Evolutionary conservation across 257 asterid genomes (phyloP).

Genomic region (Forsythia viridissima): DNA sequence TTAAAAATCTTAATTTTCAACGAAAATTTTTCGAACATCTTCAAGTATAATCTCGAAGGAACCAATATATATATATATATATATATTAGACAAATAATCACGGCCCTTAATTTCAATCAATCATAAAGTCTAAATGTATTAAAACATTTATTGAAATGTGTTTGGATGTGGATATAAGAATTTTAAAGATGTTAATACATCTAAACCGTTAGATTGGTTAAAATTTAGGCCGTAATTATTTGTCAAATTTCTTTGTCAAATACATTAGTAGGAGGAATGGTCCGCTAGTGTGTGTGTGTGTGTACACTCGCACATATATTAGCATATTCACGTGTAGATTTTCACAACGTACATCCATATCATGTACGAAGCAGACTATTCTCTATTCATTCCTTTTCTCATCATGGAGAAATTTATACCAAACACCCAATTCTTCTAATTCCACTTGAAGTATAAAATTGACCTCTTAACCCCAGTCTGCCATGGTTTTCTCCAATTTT

Average conservation of each 20-base stretch:
- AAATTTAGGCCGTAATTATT: too few relatives aligned
- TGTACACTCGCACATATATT: too few relatives aligned
- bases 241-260: too few relatives aligned
- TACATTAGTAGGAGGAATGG: too few relatives aligned
- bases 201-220: too few relatives aligned
- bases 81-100: neutral
- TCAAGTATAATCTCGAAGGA: neutral
- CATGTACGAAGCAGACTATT: slow-evolving; percentile 5
- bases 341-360: neutral
- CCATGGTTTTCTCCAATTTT: neutral
- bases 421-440: neutral
- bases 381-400: neutral
- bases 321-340: neutral
- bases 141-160: too few relatives aligned
- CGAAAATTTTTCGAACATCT: neutral
- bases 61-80: neutral
- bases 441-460: neutral
- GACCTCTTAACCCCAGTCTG: neutral
- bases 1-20: neutral
- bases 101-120: too few relatives aligned
- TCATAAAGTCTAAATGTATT: too few relatives aligned
- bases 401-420: neutral
- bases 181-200: too few relatives aligned
- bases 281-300: too few relatives aligned
- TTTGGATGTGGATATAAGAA: too few relatives aligned